Evolutionary conservation across 306 rosid genomes (phyloP).

Genomic region (Carpinus viminea): DNA sequence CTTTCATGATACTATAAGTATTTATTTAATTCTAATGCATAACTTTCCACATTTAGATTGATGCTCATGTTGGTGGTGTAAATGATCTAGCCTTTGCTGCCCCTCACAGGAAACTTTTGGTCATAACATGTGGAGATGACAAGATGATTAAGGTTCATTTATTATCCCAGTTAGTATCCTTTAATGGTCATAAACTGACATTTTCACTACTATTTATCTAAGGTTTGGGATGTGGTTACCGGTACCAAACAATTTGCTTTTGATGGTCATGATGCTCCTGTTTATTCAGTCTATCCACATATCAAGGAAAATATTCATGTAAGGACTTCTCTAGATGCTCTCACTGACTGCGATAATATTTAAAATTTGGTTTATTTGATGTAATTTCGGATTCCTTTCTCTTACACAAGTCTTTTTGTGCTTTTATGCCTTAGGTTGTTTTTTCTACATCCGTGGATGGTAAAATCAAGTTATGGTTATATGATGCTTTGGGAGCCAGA

Average conservation of each 20-base stretch:
- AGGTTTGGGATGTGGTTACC: constrained; percentile 34
- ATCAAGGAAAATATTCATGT: constrained; percentile 20
- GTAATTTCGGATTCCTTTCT: neutral
- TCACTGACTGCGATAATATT: neutral
- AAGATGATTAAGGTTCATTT: constrained; percentile 53
- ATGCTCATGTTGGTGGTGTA: constrained; percentile 59
- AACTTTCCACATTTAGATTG: constrained; percentile 35
- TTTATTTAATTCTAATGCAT: constrained; percentile 14
- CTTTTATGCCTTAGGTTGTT: constrained; percentile 25
- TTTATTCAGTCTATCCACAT: constrained; percentile 26
- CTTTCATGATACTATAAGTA: neutral
- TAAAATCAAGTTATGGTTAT: constrained; percentile 36
- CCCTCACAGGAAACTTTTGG: constrained; percentile 32
- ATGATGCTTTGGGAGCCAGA: constrained; percentile 10
- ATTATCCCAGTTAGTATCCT: neutral
- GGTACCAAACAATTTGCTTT: constrained; percentile 16
- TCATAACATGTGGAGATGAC: constrained; percentile 58
- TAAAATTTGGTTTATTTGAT: neutral
- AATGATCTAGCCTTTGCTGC: constrained; percentile 49
- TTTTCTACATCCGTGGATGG: constrained; percentile 19
- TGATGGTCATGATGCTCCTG: constrained; percentile 30
- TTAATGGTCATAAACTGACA: constrained; percentile 14
- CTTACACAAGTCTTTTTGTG: no score
- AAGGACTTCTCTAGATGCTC: constrained; percentile 17
- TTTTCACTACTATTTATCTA: constrained; percentile 16